phyloP scores from a whole-genome alignment of 352 stramenopile species.

The Saprolegnia diclina region DNA sequence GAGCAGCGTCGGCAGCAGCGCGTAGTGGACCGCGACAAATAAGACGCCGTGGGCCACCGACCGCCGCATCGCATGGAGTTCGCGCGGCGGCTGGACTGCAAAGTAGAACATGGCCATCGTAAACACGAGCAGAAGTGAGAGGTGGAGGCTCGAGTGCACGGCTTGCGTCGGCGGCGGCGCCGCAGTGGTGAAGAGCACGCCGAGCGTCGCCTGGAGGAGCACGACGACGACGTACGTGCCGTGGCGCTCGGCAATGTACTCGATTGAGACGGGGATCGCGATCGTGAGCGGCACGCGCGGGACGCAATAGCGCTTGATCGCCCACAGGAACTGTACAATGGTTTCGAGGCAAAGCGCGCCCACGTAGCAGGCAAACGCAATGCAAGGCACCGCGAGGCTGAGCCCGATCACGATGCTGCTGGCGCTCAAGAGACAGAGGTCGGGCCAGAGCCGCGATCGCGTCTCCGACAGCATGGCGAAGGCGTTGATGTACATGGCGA shows the following conservation, averaged over 20 bases:
- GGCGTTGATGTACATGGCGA: conserved; percentile 6
- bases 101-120: conserved; percentile 25
- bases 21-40: not conserved
- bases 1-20: conserved; percentile 8
- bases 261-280: conserved; percentile 18
- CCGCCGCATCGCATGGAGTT: conserved; percentile 14
- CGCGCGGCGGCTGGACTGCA: conserved; percentile 10
- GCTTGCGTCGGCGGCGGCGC: not conserved
- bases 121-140: conserved; percentile 15
- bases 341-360: not conserved
- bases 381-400: not conserved
- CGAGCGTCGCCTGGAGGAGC: not conserved
- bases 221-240: conserved; percentile 3
- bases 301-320: not conserved
- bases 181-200: not conserved
- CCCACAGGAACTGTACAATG: not conserved
- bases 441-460: not conserved
- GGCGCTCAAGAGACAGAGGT: not conserved
- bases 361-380: not conserved
- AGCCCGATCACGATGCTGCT: not conserved
- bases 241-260: conserved; percentile 11
- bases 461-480: not conserved
- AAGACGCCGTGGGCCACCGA: not conserved
- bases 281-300: not conserved
- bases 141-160: conserved; percentile 4